Evolutionary conservation across 768 basidiomycete species (phyloP), one percentile per base, ranked within the genome.

Genomic region (Amanita exitialis): DNA sequence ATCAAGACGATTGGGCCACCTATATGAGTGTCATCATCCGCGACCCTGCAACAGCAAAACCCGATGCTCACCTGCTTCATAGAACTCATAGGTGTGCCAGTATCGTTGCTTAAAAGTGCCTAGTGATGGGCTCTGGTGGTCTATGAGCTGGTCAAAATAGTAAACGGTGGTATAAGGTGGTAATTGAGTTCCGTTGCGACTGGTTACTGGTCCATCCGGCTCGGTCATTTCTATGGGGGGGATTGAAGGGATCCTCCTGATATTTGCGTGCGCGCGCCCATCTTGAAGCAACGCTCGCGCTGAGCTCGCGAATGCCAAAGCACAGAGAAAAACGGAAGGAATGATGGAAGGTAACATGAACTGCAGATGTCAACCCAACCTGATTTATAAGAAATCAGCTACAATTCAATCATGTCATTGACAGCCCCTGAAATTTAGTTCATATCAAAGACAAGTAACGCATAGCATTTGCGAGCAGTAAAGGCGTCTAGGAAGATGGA

Each of bases 51-150:
- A 44, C 15, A n/a, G 9, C 45, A 7, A 32, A 53, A 23, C 4
- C 8, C 15, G 30, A 32, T 13, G 8, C 61, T 32, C 50, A 75
- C 78, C 76, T 35, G 65, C 53, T 61, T 81, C 68, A 56, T 86
- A 86, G 57, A 71, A 83, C 61, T 86, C 80, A 63, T 71, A 83
- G 27, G 78, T 78, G 53, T 77, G 71, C 83, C 83, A 87, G 64
- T 74, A 87, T 32, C 86, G 76, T 64, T 87, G 86, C 60, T 79
- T 70, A 66, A 89, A 89, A n/a, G 83, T 87, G 16, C 86, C 86
- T 18, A 77, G 66, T 23, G 70, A 66, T n/a, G 82, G 78, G 25
- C 71, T 69, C 54, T 66, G 71, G 59, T 77, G 75, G 62, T 77
- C 75, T 32, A 83, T 73, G 53, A 77, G 65, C 52, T 77, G 76